These are phyloP conservation scores for Arthrobotrys conoides DNA, from an alignment of 2,329 filamentous ascomycete species.

Conservation along the genomic window DNA sequence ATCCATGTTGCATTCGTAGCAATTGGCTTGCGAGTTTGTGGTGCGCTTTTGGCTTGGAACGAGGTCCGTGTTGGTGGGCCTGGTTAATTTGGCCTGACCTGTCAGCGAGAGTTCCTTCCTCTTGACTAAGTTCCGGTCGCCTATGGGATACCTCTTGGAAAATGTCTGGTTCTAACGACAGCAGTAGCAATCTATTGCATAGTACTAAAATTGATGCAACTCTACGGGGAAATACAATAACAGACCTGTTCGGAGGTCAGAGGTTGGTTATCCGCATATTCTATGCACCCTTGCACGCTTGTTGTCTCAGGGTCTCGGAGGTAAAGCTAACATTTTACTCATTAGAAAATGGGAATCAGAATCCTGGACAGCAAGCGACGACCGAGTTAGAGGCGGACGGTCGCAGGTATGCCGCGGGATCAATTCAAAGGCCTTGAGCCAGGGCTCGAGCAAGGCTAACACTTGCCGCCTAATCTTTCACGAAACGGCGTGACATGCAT, in stretches of 20 bases:
- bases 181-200: background rate
- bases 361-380: slow-evolving; percentile 53
- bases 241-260: slow-evolving; percentile 25
- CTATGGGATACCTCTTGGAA: background rate
- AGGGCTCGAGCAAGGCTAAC: background rate
- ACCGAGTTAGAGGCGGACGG: slow-evolving; percentile 52
- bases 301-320: background rate
- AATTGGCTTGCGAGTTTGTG: background rate
- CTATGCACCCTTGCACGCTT: too few relatives aligned
- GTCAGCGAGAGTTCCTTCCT: too few relatives aligned
- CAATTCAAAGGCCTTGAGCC: background rate
- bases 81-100: background rate
- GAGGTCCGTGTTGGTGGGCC: slow-evolving; percentile 16
- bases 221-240: background rate
- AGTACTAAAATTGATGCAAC: background rate
- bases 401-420: slow-evolving; percentile 43
- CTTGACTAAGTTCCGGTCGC: background rate
- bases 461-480: background rate
- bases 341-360: slow-evolving; percentile 38
- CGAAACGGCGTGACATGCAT: slow-evolving; percentile 11
- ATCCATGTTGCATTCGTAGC: background rate
- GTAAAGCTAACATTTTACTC: slow-evolving; percentile 9
- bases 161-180: slow-evolving; percentile 1
- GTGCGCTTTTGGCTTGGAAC: slow-evolving; percentile 25
- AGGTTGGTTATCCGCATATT: background rate